Evolutionary conservation across 1,139 yeast species (phyloP).

Genomic region (Geotrichum carabidarum): DNA sequence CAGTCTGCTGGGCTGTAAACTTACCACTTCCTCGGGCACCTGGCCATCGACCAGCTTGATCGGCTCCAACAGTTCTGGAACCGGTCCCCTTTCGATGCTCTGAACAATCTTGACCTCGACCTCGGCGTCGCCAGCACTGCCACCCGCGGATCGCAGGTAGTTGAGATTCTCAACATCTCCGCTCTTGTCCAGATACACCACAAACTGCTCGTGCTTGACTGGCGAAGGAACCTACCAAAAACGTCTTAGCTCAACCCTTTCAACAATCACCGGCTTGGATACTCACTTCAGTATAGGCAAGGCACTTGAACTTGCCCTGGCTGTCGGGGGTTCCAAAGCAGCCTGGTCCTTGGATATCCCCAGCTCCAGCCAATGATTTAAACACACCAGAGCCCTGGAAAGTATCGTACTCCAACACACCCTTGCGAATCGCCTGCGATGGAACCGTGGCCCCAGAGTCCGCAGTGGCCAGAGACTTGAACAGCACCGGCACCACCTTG

Average conservation of each 20-base stretch:
- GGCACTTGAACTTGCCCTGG: slow-evolving; percentile 25
- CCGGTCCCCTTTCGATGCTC: slow-evolving; percentile 25
- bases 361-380: neutral
- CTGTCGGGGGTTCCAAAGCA: slow-evolving; percentile 27
- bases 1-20: neutral
- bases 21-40: slow-evolving; percentile 27
- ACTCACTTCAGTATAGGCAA: slow-evolving; percentile 19
- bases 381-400: slow-evolving; percentile 7
- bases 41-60: slow-evolving; percentile 31
- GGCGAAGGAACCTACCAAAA: neutral
- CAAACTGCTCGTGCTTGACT: slow-evolving; percentile 12
- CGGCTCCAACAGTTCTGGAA: slow-evolving; percentile 28
- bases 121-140: neutral
- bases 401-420: slow-evolving; percentile 11
- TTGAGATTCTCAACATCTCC: slow-evolving; percentile 9
- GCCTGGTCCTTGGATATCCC: slow-evolving; percentile 13
- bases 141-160: slow-evolving; percentile 7
- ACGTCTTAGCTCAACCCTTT: slow-evolving; percentile 13
- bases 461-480: neutral
- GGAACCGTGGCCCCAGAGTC: neutral
- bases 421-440: slow-evolving; percentile 7
- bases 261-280: slow-evolving; percentile 22
- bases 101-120: slow-evolving; percentile 17
- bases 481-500: slow-evolving; percentile 7
- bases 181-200: slow-evolving; percentile 2